A percentile compares a stretch with the other conserved stretches of the same genome.
Conservation (phyloP, 2,329 filamentous ascomycete species). For the Grosmannia clavigera region DNA sequence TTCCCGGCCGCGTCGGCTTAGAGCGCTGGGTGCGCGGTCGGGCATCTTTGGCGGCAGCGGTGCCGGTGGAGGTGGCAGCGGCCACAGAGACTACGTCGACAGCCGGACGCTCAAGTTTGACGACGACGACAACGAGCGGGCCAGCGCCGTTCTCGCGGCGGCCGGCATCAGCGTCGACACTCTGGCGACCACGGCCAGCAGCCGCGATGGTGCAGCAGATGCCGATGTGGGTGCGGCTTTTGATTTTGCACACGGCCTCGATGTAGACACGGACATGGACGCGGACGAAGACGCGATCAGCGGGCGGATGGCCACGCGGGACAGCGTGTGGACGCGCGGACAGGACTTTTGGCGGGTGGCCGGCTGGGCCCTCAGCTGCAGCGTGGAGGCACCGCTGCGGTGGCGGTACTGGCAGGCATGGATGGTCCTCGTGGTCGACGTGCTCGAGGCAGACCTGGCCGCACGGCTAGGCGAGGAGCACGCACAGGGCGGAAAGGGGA, state of each 20-base stretch:
- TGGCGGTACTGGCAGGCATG: conserved; percentile 77
- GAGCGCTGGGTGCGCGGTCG: conserved; percentile 2
- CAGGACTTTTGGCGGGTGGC: conserved; percentile 82
- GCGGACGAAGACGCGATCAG: conserved; percentile 37
- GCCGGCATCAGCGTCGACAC: not conserved
- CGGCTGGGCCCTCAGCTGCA: conserved; percentile 92
- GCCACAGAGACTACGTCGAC: conserved; percentile 9
- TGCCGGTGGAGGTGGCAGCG: conserved; percentile 7
- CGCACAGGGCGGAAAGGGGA: not conserved
- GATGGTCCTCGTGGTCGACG: conserved; percentile 68
- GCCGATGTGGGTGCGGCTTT: not conserved
- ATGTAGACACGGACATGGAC: conserved; percentile 30
- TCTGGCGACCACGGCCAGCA: not conserved
- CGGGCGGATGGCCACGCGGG: conserved; percentile 46
- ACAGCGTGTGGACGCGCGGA: conserved; percentile 61
- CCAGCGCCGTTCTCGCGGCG: not conserved
- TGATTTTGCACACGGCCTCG: conserved; percentile 12
- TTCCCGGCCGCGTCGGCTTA: conserved; percentile 12
- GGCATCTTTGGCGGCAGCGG: conserved; percentile 5
- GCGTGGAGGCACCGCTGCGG: conserved; percentile 54
- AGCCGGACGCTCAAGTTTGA: conserved; percentile 2
- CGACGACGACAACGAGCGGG: not conserved
- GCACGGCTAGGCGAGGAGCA: conserved; percentile 32
- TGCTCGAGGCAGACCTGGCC: conserved; percentile 59
- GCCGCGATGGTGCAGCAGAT: not conserved